phyloP scores from a whole-genome alignment of 2,329 filamentous ascomycete genomes.

The Metarhizium robertsii region DNA sequence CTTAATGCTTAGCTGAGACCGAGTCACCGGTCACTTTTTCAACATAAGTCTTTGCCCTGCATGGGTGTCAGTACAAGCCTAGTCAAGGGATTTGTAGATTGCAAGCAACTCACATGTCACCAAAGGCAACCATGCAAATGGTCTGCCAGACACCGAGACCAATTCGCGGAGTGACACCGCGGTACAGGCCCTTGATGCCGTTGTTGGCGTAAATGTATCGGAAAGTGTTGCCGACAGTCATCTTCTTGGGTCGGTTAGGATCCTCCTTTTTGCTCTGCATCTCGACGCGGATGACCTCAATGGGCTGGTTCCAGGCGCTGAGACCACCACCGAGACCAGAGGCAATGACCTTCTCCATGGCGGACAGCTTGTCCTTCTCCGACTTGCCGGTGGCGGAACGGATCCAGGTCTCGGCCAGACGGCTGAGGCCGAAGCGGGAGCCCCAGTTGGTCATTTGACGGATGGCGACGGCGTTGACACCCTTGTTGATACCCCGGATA shows the following conservation, averaged over 20 bases:
- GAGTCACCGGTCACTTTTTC: slow-evolving; percentile 56
- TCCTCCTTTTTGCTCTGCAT: slow-evolving; percentile 99
- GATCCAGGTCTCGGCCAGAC: slow-evolving; percentile 85
- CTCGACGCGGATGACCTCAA: slow-evolving; percentile 98
- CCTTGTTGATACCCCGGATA: slow-evolving; percentile 92
- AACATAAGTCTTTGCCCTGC: slow-evolving; percentile 57
- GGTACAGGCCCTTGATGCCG: slow-evolving; percentile 86
- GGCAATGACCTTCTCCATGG: slow-evolving; percentile 81
- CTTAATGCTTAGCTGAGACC: slow-evolving; percentile 60
- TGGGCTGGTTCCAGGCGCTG: slow-evolving; percentile 98
- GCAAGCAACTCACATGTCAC: slow-evolving; percentile 71
- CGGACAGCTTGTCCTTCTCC: slow-evolving; percentile 65
- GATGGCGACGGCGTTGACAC: slow-evolving; percentile 97
- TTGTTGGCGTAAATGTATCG: slow-evolving; percentile 86
- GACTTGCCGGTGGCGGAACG: slow-evolving; percentile 70
- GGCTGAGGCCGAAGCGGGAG: slow-evolving; percentile 85
- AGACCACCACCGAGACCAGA: slow-evolving; percentile 85
- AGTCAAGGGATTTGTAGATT: neutral
- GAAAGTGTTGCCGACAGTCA: slow-evolving; percentile 84
- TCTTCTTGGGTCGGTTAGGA: slow-evolving; percentile 96
- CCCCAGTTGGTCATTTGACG: slow-evolving; percentile 99
- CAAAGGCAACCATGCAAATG: slow-evolving; percentile 98
- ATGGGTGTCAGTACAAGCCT: slow-evolving; percentile 7
- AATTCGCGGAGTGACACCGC: slow-evolving; percentile 88
- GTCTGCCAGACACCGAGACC: slow-evolving; percentile 98